These are phyloP conservation scores for Yamadazyma epiphylla DNA, from an alignment of 1,139 yeast species.

Conservation along the genomic window DNA sequence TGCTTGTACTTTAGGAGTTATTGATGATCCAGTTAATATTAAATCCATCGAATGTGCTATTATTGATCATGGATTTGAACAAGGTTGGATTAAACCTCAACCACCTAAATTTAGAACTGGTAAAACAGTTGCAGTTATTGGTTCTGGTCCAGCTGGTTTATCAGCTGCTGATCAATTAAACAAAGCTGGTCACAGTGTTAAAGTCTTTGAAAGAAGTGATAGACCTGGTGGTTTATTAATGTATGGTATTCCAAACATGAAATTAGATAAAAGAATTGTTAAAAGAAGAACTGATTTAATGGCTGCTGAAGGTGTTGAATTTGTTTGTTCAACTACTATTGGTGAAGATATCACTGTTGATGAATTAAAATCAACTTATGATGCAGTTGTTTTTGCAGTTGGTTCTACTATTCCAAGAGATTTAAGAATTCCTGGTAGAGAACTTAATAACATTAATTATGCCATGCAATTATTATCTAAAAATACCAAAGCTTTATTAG, in stretches of 20 bases:
- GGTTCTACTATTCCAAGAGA: conserved; percentile 98
- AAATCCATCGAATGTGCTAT: conserved; percentile 95
- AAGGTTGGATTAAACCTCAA: conserved; percentile 90
- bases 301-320: conserved; percentile 85
- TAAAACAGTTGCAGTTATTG: conserved; percentile 78
- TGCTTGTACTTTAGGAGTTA: conserved; percentile 93
- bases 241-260: conserved; percentile 99
- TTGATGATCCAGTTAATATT: conserved; percentile 94
- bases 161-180: conserved; percentile 96
- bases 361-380: conserved; percentile 59
- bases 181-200: conserved; percentile 90
- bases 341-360: conserved; percentile 79
- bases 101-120: conserved; percentile 84
- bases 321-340: conserved; percentile 70
- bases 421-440: conserved; percentile 90
- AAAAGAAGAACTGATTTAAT: conserved; percentile 89
- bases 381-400: conserved; percentile 89
- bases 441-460: conserved; percentile 80
- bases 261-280: conserved; percentile 87
- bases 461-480: conserved; percentile 91
- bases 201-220: conserved; percentile 91
- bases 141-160: conserved; percentile 97
- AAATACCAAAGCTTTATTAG: conserved; percentile 87
- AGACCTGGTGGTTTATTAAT: conserved; percentile 95
- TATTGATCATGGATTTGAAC: conserved; percentile 92